Evolutionary conservation across 1,139 yeast genomes (phyloP).

Genomic region (Magnusiomyces tetraspermus): DNA sequence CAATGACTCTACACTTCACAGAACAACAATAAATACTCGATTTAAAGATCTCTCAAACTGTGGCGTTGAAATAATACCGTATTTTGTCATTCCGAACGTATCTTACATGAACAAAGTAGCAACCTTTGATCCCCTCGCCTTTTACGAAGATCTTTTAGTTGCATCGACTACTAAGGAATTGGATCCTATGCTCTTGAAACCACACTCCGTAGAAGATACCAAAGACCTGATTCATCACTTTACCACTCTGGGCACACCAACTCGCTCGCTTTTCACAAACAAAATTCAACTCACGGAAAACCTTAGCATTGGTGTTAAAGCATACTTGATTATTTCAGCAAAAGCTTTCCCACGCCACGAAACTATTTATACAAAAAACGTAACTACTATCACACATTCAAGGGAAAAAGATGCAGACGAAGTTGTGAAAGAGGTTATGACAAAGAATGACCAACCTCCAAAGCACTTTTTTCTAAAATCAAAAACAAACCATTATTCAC

Average conservation of each 20-base stretch:
- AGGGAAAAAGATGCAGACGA: background rate
- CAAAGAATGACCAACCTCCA: too few relatives aligned
- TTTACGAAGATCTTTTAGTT: constrained; percentile 41
- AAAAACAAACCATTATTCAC: too few relatives aligned
- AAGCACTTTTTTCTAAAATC: too few relatives aligned
- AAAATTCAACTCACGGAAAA: constrained; percentile 44
- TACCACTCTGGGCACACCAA: constrained; percentile 35
- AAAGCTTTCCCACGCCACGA: constrained; percentile 41
- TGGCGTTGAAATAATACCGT: constrained; percentile 54
- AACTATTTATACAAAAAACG: constrained; percentile 31
- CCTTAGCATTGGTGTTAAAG: constrained; percentile 58
- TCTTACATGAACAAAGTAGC: too few relatives aligned
- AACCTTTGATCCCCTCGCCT: constrained; percentile 27
- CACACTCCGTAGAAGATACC: constrained; percentile 4
- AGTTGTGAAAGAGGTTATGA: background rate
- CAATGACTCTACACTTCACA: background rate
- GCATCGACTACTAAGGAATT: background rate
- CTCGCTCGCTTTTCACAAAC: constrained; percentile 54
- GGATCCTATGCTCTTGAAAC: background rate
- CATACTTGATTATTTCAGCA: constrained; percentile 53
- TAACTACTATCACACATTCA: constrained; percentile 17
- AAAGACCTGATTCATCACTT: constrained; percentile 3
- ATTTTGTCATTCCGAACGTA: constrained; percentile 39
- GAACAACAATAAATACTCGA: constrained; percentile 7
- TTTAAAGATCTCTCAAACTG: constrained; percentile 35